Conservation (phyloP, 2,329 filamentous ascomycete genomes). For the Trichoderma semiorbis region DNA sequence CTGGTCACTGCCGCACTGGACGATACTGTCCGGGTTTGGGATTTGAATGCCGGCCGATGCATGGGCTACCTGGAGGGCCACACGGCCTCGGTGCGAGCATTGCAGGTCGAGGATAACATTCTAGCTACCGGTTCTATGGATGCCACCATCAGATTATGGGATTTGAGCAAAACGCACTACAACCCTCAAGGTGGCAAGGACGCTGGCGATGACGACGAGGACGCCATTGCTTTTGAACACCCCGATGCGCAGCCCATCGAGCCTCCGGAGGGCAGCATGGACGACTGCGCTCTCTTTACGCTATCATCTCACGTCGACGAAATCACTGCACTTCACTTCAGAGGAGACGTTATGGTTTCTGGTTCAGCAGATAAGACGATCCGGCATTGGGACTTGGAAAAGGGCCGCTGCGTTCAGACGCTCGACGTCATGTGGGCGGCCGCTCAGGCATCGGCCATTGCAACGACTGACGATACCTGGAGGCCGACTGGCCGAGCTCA, state of each 20-base stretch:
- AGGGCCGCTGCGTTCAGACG: slow-evolving; percentile 95
- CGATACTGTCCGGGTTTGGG: slow-evolving; percentile 94
- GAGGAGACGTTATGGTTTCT: slow-evolving; percentile 84
- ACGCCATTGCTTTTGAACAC: slow-evolving; percentile 71
- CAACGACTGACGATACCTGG: slow-evolving; percentile 66
- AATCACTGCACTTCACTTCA: slow-evolving; percentile 89
- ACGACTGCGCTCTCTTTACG: slow-evolving; percentile 83
- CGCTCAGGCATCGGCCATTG: slow-evolving; percentile 74
- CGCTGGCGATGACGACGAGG: slow-evolving; percentile 55
- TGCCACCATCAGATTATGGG: slow-evolving; percentile 91
- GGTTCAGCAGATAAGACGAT: slow-evolving; percentile 97
- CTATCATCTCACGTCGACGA: slow-evolving; percentile 89
- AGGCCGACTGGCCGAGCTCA: slow-evolving; percentile 63
- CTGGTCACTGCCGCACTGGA: slow-evolving; percentile 90
- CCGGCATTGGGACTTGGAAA: slow-evolving; percentile 95
- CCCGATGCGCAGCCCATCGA: slow-evolving; percentile 65
- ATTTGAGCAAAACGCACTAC: slow-evolving; percentile 84
- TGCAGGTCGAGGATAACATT: slow-evolving; percentile 95
- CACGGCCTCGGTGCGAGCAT: slow-evolving; percentile 83
- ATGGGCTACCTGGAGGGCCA: slow-evolving; percentile 91
- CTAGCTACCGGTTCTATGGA: slow-evolving; percentile 93
- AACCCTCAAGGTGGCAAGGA: slow-evolving; percentile 64
- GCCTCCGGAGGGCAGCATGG: slow-evolving; percentile 74
- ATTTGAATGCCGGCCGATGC: slow-evolving; percentile 87
- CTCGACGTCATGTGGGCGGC: slow-evolving; percentile 97